Base-by-base conservation (phyloP, 192 early-diverging fungal species). In the Rhizophagus prolifer region DNA sequence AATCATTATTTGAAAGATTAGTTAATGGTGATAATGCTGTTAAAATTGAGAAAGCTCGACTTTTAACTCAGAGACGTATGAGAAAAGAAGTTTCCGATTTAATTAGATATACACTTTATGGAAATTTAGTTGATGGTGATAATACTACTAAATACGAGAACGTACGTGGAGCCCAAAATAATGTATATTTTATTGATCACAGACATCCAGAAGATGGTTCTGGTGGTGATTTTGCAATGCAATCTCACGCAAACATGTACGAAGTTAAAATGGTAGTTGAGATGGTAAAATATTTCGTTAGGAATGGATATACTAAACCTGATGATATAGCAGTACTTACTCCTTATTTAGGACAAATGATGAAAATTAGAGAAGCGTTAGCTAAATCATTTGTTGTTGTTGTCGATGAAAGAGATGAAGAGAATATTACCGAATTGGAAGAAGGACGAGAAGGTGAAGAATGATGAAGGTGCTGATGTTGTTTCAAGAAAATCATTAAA, bases 271-370 rank as follows among this genome's bases (percentile, higher is more conserved):
- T 89, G 86, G 82, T 83, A 2, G 84, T 81, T 8, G 75, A 81
- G 16, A 62, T 89, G 3, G 82, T 85, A 0, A 77, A 79, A 0
- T 87, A 89, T 59, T 75, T 89, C 5, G 79, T 89, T 54, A 77
- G 82, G 31, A 85, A 88, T 72, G 88, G 88, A 25, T 86, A 88
- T 59, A 75, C 78, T 31, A 61, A 81, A 30, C 79, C 78, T 0
- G 81, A 78, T 0, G 84, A 86, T 26, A 89, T 89, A 65, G 82
- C 88, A 0, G 82, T 89, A 25, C 76, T 89, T 25, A 89, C 88
- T 7, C 85, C 85, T 26, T 89, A 89, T 30, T 76, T 85, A 0
- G 88, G 86, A 12, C 88, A 89, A n/a, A 81, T 82, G 10, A 77
- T 82, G 2, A 83, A 83, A 44, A 79, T 89, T 14, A 71, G 79